Conservation (phyloP, 352 stramenopile genomes). For the Globisporangium radiosum region DNA sequence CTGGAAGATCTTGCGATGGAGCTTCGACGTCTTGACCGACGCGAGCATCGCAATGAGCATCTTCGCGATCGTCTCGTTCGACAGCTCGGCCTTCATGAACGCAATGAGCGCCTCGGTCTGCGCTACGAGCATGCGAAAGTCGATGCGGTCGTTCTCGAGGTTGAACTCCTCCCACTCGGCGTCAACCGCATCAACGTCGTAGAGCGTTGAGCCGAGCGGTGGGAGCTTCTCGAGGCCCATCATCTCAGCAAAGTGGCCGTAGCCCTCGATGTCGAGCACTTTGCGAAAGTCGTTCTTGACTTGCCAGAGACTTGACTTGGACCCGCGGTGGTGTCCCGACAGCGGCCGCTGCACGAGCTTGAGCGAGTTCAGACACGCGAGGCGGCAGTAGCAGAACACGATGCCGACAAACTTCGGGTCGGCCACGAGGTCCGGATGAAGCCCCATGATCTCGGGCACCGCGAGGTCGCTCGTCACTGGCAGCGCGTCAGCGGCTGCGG, state of each 20-base stretch:
- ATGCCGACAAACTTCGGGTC: conserved; percentile 75
- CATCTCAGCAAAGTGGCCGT: conserved; percentile 65
- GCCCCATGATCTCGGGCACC: conserved; percentile 67
- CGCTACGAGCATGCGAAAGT: conserved; percentile 74
- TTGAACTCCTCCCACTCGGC: conserved; percentile 85
- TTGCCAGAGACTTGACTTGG: conserved; percentile 75
- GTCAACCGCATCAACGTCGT: conserved; percentile 38
- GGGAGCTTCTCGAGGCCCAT: conserved; percentile 54
- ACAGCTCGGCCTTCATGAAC: conserved; percentile 56
- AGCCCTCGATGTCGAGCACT: conserved; percentile 74
- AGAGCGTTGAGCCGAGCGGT: background rate
- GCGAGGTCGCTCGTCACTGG: conserved; percentile 25
- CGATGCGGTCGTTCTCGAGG: conserved; percentile 80
- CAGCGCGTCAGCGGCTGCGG: background rate
- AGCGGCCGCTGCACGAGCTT: conserved; percentile 63
- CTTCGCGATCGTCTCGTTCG: conserved; percentile 75
- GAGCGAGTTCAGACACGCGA: conserved; percentile 79
- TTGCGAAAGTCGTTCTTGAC: conserved; percentile 80
- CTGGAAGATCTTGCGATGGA: conserved; percentile 85
- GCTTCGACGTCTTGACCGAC: conserved; percentile 80
- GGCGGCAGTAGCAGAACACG: conserved; percentile 75
- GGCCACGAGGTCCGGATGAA: conserved; percentile 66
- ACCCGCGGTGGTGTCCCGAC: conserved; percentile 33
- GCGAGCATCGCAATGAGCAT: conserved; percentile 81
- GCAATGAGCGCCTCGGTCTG: conserved; percentile 56